phyloP scores from a whole-genome alignment of 495 filamentous ascomycete genomes.

The Chaetomium cochliodes region DNA sequence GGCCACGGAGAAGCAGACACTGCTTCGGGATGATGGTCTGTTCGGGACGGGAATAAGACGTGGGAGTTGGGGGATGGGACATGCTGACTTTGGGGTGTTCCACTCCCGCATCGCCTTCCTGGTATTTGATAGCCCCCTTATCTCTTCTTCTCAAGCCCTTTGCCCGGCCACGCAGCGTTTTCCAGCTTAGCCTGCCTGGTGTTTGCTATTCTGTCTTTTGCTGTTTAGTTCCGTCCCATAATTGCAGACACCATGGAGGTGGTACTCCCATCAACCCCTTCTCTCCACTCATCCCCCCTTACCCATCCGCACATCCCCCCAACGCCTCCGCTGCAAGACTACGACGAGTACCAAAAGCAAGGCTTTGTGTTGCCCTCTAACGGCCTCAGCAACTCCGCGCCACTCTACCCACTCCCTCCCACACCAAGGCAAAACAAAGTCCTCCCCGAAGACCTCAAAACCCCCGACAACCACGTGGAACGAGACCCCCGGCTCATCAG shows the following conservation, averaged over 20 bases:
- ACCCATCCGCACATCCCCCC: conserved; percentile 6
- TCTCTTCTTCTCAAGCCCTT: not conserved
- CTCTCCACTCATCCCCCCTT: not conserved
- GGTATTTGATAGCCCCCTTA: conserved; percentile 9
- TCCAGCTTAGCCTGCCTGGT: not conserved
- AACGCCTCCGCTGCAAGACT: conserved; percentile 17
- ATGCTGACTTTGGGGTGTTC: not conserved
- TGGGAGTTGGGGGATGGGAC: not conserved
- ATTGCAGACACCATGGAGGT: conserved; percentile 22
- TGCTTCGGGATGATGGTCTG: not conserved
- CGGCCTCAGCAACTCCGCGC: conserved; percentile 3
- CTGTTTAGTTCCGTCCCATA: not conserved
- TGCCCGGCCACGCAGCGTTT: not conserved
- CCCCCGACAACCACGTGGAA: conserved; percentile 83
- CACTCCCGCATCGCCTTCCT: not conserved
- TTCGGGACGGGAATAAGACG: conserved; percentile 2
- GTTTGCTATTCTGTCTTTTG: not conserved
- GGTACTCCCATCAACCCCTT: conserved; percentile 16
- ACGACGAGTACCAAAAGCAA: conserved; percentile 21
- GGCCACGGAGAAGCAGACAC: conserved; percentile 16
- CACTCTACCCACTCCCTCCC: conserved; percentile 65
- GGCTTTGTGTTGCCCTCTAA: not conserved
- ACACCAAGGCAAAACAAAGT: conserved; percentile 61
- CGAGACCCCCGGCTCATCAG: conserved; percentile 84
- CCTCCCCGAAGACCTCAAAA: conserved; percentile 72